These are phyloP conservation scores for Pichia sp. DNA, from an alignment of 1,139 yeast genomes.

Conservation along the genomic window DNA sequence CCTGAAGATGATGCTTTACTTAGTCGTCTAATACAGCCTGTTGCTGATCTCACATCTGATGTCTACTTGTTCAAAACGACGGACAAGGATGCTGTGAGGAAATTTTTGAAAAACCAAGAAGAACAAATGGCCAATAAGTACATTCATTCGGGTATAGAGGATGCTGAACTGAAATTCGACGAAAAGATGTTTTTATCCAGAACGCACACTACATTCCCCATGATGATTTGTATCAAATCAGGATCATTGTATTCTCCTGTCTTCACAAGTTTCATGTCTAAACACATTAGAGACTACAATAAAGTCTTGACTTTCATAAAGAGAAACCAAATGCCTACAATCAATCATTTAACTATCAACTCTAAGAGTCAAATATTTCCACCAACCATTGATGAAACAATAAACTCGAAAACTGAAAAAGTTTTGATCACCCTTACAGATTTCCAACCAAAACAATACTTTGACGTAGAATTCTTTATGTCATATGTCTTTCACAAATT, in stretches of 20 bases:
- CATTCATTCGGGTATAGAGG: conserved; percentile 17
- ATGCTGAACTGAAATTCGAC: conserved; percentile 31
- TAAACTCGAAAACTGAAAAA: conserved; percentile 34
- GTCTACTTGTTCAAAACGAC: conserved; percentile 50
- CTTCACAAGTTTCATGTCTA: conserved; percentile 58
- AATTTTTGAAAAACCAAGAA: conserved; percentile 42
- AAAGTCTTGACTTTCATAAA: conserved; percentile 47
- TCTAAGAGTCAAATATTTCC: conserved; percentile 39
- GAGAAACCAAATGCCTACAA: conserved; percentile 45
- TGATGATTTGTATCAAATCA: conserved; percentile 56
- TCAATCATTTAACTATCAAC: conserved; percentile 46
- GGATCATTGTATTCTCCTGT: conserved; percentile 48
- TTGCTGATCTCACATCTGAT: conserved; percentile 53
- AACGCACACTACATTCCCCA: conserved; percentile 56
- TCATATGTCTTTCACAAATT: conserved; percentile 51
- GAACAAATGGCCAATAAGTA: conserved; percentile 40
- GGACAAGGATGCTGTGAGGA: conserved; percentile 39
- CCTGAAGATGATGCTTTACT: conserved; percentile 60
- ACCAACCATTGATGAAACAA: conserved; percentile 21
- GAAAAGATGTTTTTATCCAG: conserved; percentile 47
- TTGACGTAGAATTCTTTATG: conserved; percentile 40
- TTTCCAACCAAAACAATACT: conserved; percentile 38
- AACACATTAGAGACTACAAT: conserved; percentile 51
- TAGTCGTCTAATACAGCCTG: conserved; percentile 54
- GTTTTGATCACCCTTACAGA: conserved; percentile 53